Conservation (phyloP, 2,329 filamentous ascomycete species). For the Grosmannia clavigera region DNA sequence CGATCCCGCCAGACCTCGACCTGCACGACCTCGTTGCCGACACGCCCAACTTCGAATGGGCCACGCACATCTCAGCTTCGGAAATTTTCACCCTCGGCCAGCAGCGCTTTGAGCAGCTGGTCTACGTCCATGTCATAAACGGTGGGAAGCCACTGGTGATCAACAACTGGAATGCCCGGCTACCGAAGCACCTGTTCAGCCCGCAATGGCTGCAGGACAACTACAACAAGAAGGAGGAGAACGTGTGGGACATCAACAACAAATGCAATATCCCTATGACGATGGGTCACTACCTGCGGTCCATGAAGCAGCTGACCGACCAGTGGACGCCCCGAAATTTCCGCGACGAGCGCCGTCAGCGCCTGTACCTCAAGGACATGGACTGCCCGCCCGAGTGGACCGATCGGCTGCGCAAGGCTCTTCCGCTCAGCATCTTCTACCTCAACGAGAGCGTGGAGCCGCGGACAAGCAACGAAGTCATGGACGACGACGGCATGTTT, state of each 20-base stretch:
- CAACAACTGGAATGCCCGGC: slow-evolving; percentile 67
- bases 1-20: slow-evolving; percentile 76
- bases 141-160: slow-evolving; percentile 83
- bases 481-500: slow-evolving; percentile 24
- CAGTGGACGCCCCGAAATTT: slow-evolving; percentile 70
- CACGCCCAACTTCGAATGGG: slow-evolving; percentile 78
- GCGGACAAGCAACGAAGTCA: slow-evolving; percentile 16
- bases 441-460: slow-evolving; percentile 64
- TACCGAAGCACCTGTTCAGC: slow-evolving; percentile 71
- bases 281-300: slow-evolving; percentile 79
- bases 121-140: slow-evolving; percentile 70
- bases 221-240: slow-evolving; percentile 71
- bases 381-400: slow-evolving; percentile 86
- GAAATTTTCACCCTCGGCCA: slow-evolving; percentile 68
- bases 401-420: slow-evolving; percentile 60
- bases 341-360: slow-evolving; percentile 65
- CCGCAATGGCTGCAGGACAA: slow-evolving; percentile 67
- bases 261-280: slow-evolving; percentile 71
- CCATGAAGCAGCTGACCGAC: slow-evolving; percentile 71
- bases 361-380: slow-evolving; percentile 93
- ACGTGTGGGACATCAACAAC: slow-evolving; percentile 66
- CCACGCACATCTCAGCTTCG: slow-evolving; percentile 63
- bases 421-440: slow-evolving; percentile 79
- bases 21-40: slow-evolving; percentile 62
- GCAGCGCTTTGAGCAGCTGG: slow-evolving; percentile 73